These are phyloP conservation scores for Polytrichum commune DNA, from an alignment of 225 moss, liverwort and hornwort genomes.

Conservation along the genomic window DNA sequence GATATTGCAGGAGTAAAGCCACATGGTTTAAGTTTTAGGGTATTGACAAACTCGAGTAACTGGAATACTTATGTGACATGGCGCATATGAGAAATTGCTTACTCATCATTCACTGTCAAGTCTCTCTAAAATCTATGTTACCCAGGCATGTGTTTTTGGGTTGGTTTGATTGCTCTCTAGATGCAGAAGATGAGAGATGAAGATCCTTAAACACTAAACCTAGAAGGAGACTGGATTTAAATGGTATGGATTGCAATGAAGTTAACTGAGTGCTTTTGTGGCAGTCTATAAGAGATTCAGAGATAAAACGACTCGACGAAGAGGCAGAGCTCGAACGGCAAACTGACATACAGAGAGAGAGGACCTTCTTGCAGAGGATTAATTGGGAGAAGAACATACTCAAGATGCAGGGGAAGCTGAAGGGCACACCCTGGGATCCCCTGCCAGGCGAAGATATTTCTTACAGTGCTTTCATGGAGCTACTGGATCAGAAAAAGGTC, in stretches of 20 bases:
- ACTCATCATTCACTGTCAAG: too few relatives aligned
- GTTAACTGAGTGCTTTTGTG: not conserved
- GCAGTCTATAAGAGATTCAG: constrained; percentile 32
- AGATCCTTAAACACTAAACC: constrained; percentile 8
- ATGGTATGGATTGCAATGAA: constrained; percentile 7
- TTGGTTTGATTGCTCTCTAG: too few relatives aligned
- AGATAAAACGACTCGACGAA: constrained; percentile 32
- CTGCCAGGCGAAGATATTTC: constrained; percentile 54
- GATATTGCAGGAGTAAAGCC: not conserved
- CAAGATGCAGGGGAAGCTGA: constrained; percentile 51
- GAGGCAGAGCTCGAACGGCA: constrained; percentile 42
- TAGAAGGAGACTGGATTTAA: constrained; percentile 5
- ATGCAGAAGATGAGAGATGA: not conserved
- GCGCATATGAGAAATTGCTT: not conserved
- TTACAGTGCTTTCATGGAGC: constrained; percentile 53
- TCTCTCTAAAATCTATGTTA: too few relatives aligned
- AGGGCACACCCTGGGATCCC: constrained; percentile 63
- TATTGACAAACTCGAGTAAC: not conserved
- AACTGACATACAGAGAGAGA: constrained; percentile 47
- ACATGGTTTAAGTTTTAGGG: not conserved
- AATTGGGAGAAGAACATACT: constrained; percentile 47
- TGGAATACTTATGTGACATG: too few relatives aligned
- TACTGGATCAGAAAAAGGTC: constrained; percentile 47
- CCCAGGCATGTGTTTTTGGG: too few relatives aligned
- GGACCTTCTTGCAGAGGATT: constrained; percentile 39